Conservation (phyloP, 2,329 filamentous ascomycete genomes). For the Trichoderma sp. region DNA sequence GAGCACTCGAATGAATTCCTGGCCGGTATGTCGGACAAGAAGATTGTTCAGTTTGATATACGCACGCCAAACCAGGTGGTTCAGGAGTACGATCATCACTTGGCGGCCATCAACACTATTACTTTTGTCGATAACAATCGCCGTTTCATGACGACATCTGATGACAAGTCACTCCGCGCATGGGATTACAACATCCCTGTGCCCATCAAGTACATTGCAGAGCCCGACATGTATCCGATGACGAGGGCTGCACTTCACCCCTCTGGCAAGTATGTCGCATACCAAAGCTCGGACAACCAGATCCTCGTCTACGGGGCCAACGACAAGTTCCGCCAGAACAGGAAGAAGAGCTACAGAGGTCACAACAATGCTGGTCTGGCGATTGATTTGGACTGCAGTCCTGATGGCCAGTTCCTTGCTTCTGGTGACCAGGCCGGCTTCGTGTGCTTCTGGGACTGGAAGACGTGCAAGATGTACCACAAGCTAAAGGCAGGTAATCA, state of each 20-base stretch:
- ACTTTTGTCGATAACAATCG: constrained; percentile 93
- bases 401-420: constrained; percentile 87
- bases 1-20: constrained; percentile 85
- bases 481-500: constrained; percentile 85
- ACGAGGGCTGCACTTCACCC: constrained; percentile 82
- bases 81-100: constrained; percentile 97
- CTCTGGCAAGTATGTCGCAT: constrained; percentile 88
- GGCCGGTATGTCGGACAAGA: constrained; percentile 97
- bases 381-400: constrained; percentile 82
- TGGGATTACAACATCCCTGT: constrained; percentile 99
- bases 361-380: constrained; percentile 95
- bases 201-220: constrained; percentile 96
- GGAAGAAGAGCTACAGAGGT: constrained; percentile 93
- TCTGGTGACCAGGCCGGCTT: constrained; percentile 85
- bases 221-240: constrained; percentile 97
- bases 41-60: constrained; percentile 95
- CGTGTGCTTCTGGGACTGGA: constrained; percentile 98
- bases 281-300: constrained; percentile 92
- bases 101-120: constrained; percentile 97
- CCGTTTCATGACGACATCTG: constrained; percentile 95
- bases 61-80: constrained; percentile 73
- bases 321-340: constrained; percentile 94
- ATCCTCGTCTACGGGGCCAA: constrained; percentile 93
- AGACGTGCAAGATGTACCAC: constrained; percentile 98
- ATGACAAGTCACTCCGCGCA: constrained; percentile 91